A percentile compares a stretch with the other conserved stretches of the same genome.
phyloP scores from a whole-genome alignment of 129 eudicot species.

The Cynara cardunculus region DNA sequence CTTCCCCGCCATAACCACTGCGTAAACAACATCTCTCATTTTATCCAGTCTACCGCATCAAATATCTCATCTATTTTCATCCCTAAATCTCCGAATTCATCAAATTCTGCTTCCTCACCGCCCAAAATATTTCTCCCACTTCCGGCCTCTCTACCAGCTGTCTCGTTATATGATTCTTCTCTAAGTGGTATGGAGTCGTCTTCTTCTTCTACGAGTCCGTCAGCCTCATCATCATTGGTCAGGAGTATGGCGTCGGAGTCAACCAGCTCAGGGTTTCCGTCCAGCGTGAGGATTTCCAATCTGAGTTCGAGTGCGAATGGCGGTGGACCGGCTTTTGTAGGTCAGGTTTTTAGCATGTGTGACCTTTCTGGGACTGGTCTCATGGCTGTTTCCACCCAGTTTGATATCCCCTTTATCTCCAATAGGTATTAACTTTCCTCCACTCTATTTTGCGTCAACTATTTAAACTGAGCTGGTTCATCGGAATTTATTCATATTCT shows the following conservation, averaged over 20 bases:
- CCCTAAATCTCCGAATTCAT: conserved; percentile 31
- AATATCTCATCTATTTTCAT: conserved; percentile 38
- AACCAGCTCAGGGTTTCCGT: conserved; percentile 53
- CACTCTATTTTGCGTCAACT: not conserved
- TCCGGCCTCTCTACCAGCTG: conserved; percentile 26
- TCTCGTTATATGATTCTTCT: conserved; percentile 34
- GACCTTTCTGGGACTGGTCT: conserved; percentile 88
- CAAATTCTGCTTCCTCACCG: conserved; percentile 17
- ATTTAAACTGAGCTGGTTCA: not conserved
- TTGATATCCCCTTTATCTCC: conserved; percentile 77
- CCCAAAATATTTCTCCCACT: conserved; percentile 28
- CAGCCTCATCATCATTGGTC: conserved; percentile 28
- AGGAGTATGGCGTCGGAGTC: conserved; percentile 36
- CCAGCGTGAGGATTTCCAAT: conserved; percentile 52
- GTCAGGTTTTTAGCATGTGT: conserved; percentile 95
- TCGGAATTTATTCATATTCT: not conserved
- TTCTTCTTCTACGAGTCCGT: conserved; percentile 22
- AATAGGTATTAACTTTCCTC: conserved; percentile 45
- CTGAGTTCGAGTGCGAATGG: conserved; percentile 39
- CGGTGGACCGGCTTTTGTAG: conserved; percentile 96
- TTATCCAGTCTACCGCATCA: conserved; percentile 45
- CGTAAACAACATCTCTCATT: conserved; percentile 29
- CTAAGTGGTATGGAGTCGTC: conserved; percentile 16
- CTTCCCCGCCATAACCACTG: conserved; percentile 23
- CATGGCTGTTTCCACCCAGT: conserved; percentile 83